Evolutionary conservation across 345 rosid species (phyloP).

Genomic region (Cochlearia excelsa): DNA sequence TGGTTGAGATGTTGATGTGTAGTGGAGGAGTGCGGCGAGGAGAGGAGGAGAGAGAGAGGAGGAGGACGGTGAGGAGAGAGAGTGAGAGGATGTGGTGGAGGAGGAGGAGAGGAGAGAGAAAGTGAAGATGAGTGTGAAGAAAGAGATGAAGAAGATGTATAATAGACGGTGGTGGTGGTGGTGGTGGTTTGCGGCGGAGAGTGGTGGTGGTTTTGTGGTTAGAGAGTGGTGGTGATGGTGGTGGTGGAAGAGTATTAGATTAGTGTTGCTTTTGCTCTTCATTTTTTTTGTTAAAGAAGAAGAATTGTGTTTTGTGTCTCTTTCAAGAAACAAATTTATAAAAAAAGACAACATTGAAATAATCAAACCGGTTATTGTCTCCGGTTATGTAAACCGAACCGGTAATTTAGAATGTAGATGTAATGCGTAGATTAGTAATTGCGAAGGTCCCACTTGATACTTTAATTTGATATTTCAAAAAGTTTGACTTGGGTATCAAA

Average conservation of each 20-base stretch:
- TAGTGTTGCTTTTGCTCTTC: conserved; percentile 60
- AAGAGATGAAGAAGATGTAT: conserved; percentile 54
- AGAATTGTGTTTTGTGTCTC: background rate
- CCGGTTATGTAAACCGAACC: conserved; percentile 17
- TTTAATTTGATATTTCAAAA: no score
- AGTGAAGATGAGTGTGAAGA: conserved; percentile 71
- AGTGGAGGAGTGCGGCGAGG: conserved; percentile 69
- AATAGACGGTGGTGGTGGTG: conserved; percentile 51
- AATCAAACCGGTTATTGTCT: background rate
- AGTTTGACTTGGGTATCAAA: no score
- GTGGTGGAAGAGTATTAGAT: conserved; percentile 74
- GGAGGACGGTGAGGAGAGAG: conserved; percentile 36
- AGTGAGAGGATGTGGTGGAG: conserved; percentile 30
- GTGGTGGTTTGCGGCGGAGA: conserved; percentile 29
- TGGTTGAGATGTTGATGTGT: conserved; percentile 53
- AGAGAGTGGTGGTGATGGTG: conserved; percentile 58
- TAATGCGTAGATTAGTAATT: conserved; percentile 4
- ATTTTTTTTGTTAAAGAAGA: conserved; percentile 32
- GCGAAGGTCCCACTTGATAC: conserved; percentile 14
- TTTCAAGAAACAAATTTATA: no score
- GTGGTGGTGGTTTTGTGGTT: conserved; percentile 46
- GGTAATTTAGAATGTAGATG: conserved; percentile 3
- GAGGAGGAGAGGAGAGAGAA: conserved; percentile 54
- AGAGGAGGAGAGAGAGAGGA: conserved; percentile 44
- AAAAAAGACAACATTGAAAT: no score